Base-by-base conservation (phyloP, 2,329 filamentous ascomycete genomes). In the Penicillium sp. region DNA sequence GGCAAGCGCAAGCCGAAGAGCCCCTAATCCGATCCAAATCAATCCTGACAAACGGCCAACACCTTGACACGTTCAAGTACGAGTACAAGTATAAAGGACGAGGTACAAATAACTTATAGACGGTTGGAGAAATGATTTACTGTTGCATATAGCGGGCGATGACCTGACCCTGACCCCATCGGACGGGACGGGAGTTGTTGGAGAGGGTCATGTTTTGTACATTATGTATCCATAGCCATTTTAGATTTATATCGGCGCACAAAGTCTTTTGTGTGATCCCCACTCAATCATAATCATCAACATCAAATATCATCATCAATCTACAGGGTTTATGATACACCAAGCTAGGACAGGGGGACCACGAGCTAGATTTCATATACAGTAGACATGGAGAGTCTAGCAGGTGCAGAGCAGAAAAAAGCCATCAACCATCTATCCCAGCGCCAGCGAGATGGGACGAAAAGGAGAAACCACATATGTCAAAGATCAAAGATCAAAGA, bases 1-100 rank as follows among this genome's bases (percentile, higher is more conserved):
- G 94, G 94, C 55, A 96, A 92, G 82, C 84, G 88, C 70, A 86
- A 82, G 68, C 77, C 78, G 1, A 80, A 77, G 65, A 75, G 69
- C 53, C 64, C 65, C 45, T 75, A 66, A 67, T 10, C 19, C 8
- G 2, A 3, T n/a, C 38, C 38, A 66, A 67, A 3, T 9, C 8
- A 1, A 3, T n/a, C 38, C 38, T n/a, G 38, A 26, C 26, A 26
- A 26, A 26, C 3, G 15, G 13, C 22, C 42, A 24, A 10, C 22
- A n/a, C 24, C 30, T 33, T 33, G 13, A 5, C 24, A 26, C 3
- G 42, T 45, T 24, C 9, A 7, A 45, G 42, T 45, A 49, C 22
- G 12, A 50, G 4, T 33, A 13, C 47, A n/a, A 35, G 12, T 33
- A 33, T 47, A 13, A 9, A 26, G 44, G 26, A 50, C 13, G n/a